Evolutionary conservation across 805 yeast species (phyloP).

Genomic region (Schwanniomyces polymorphus): DNA sequence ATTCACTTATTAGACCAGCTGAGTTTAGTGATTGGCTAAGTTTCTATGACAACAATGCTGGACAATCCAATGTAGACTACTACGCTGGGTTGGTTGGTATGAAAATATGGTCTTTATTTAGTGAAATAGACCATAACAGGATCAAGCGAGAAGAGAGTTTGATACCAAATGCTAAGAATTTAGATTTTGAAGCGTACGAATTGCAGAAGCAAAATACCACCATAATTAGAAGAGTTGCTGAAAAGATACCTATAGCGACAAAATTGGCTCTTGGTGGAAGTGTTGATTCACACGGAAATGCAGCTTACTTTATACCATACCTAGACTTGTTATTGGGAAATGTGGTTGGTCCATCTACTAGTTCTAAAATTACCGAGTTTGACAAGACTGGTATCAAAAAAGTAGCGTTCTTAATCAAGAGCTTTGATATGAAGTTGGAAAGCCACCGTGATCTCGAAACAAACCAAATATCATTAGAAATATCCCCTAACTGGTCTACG

Average conservation of each 20-base stretch:
- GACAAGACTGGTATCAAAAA: conserved; percentile 34
- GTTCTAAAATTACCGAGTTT: conserved; percentile 19
- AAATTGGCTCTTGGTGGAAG: conserved; percentile 28
- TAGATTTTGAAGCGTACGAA: conserved; percentile 44
- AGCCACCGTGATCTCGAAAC: conserved; percentile 33
- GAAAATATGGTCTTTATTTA: conserved; percentile 63
- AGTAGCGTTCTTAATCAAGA: conserved; percentile 37
- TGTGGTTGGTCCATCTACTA: neutral
- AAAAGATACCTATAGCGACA: conserved; percentile 26
- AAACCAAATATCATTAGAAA: conserved; percentile 22
- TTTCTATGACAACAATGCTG: conserved; percentile 60
- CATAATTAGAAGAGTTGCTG: conserved; percentile 26
- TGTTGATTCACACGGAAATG: conserved; percentile 18
- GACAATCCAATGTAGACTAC: conserved; percentile 41
- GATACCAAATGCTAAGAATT: conserved; percentile 29
- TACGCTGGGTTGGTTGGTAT: conserved; percentile 60
- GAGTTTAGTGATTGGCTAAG: conserved; percentile 72
- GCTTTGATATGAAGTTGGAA: conserved; percentile 41
- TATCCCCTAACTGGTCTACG: conserved; percentile 37
- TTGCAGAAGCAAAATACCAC: conserved; percentile 30
- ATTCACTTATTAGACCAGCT: conserved; percentile 57
- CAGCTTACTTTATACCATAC: conserved; percentile 34
- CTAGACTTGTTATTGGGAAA: conserved; percentile 28
- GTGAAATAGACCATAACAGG: conserved; percentile 49
- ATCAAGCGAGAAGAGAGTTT: conserved; percentile 13